Conservation (phyloP, 257 asterid genomes). For the Ilex aquifolium region DNA sequence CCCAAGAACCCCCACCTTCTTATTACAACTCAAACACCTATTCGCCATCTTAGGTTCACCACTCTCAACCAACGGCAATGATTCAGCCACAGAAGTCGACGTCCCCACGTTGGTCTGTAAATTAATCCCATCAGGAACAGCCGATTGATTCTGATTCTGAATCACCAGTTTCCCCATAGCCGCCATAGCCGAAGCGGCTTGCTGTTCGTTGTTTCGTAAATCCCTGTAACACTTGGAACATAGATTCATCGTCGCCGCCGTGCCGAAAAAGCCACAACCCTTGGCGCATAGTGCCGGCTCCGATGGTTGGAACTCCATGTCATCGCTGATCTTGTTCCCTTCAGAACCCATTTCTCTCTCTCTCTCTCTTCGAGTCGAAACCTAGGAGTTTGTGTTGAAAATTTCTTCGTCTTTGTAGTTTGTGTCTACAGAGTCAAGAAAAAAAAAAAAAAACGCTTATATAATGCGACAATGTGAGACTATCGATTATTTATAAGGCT, state of each 20-base stretch:
- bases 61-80: neutral
- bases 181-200: constrained; percentile 22
- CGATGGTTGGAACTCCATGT: constrained; percentile 29
- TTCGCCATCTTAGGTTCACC: neutral
- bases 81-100: neutral
- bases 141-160: neutral
- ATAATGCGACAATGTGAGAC: no score
- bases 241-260: constrained; percentile 37
- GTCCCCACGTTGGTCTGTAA: neutral
- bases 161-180: constrained; percentile 28
- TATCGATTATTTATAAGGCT: no score
- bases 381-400: no score
- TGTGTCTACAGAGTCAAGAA: no score
- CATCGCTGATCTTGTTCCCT: constrained; percentile 33
- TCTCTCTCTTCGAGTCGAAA: no score
- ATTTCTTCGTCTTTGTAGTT: no score
- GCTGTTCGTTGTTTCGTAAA: constrained; percentile 27
- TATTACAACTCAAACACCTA: neutral
- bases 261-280: constrained; percentile 51
- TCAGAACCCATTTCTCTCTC: constrained; percentile 30
- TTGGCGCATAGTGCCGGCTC: constrained; percentile 28
- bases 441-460: no score
- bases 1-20: neutral
- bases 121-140: neutral
- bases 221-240: constrained; percentile 45